Conservation (phyloP, 2,329 filamentous ascomycete species). For the Ascosphaera aggregata region DNA sequence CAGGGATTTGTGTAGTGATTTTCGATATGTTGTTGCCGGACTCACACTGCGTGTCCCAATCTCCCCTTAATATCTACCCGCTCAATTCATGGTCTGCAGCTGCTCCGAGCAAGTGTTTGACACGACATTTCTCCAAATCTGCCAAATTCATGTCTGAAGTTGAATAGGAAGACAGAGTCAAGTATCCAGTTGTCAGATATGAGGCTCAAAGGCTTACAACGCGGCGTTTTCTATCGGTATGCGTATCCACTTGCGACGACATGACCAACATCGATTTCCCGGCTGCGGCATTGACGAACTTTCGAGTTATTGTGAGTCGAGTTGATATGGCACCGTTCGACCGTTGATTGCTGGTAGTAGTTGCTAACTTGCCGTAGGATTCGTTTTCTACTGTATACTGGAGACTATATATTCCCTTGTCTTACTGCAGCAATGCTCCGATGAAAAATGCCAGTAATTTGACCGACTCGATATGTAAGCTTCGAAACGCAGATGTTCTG, state of each 20-base stretch:
- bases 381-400: conserved; percentile 20
- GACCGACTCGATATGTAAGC: conserved; percentile 15
- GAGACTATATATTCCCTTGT: conserved; percentile 11
- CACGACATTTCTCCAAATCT: too few relatives aligned
- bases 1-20: too few relatives aligned
- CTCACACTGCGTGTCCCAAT: too few relatives aligned
- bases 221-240: conserved; percentile 5
- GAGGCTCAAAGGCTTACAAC: conserved; percentile 8
- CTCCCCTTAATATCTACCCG: too few relatives aligned
- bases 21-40: too few relatives aligned
- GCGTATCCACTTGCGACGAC: neutral
- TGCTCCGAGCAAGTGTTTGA: too few relatives aligned
- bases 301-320: conserved; percentile 19
- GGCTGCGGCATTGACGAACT: conserved; percentile 18
- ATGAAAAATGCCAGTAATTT: conserved; percentile 9
- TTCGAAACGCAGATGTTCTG: conserved; percentile 16
- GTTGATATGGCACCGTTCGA: neutral
- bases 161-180: neutral
- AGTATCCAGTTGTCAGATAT: neutral
- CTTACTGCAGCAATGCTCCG: neutral
- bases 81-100: too few relatives aligned
- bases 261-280: conserved; percentile 20
- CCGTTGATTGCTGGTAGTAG: conserved; percentile 1
- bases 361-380: too few relatives aligned
- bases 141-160: too few relatives aligned